A percentile compares a stretch with the other conserved stretches of the same genome.
These are phyloP conservation scores for Jamesozyma gamospora DNA, from an alignment of 805 yeast species.

Conservation along the genomic window DNA sequence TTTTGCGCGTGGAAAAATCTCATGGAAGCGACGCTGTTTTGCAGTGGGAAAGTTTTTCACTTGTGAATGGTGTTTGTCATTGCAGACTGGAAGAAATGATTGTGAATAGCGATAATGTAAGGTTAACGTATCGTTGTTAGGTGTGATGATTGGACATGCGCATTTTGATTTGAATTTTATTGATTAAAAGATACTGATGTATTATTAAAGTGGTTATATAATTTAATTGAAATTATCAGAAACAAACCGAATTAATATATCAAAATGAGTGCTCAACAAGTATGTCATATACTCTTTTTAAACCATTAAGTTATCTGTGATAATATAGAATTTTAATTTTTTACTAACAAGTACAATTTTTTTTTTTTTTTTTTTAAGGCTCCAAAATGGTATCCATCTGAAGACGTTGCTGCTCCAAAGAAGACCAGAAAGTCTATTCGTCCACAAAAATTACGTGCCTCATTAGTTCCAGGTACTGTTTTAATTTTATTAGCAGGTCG, in stretches of 20 bases:
- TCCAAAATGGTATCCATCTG: constrained; percentile 91
- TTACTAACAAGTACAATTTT: not conserved
- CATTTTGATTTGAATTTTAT: no score
- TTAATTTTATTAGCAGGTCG: constrained; percentile 96
- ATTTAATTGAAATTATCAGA: no score
- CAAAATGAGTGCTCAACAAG: constrained; percentile 29
- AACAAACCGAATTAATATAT: constrained; percentile 8
- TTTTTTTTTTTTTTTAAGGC: constrained; percentile 34
- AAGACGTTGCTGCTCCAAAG: constrained; percentile 80
- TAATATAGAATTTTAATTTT: not conserved
- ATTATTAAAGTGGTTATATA: no score
- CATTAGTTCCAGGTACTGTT: constrained; percentile 96
- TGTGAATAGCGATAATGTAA: no score
- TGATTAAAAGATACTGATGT: no score
- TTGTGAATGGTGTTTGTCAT: no score
- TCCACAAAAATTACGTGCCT: constrained; percentile 91
- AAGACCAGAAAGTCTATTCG: constrained; percentile 82
- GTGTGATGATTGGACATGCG: not conserved
- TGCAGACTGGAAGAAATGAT: no score
- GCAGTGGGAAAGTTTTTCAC: no score
- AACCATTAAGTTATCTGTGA: no score
- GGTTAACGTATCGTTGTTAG: not conserved
- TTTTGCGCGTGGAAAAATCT: no score
- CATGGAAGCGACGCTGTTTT: no score
- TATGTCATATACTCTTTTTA: constrained; percentile 10